These are phyloP conservation scores for Luffa acutangula DNA, from an alignment of 306 rosid genomes.

Conservation along the genomic window DNA sequence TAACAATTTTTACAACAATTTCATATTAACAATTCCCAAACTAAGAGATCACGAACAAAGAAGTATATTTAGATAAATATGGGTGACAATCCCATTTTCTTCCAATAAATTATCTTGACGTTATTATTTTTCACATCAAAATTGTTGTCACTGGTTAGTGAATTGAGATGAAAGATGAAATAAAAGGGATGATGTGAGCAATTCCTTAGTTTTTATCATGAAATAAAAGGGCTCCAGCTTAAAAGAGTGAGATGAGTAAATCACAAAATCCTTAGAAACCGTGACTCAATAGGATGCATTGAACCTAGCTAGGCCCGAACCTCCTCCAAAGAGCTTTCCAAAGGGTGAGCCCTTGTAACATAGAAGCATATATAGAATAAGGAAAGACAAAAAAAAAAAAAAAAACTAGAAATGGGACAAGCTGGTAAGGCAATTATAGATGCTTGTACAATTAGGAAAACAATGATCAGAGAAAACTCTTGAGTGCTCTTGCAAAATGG, in stretches of 20 bases:
- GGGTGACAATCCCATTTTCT: neutral
- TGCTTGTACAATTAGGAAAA: neutral
- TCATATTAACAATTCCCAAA: conserved; percentile 1
- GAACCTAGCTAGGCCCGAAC: neutral
- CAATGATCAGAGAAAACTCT: neutral
- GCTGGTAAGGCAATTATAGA: neutral
- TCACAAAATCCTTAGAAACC: no score
- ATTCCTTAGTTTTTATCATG: no score
- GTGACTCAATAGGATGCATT: no score
- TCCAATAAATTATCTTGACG: neutral
- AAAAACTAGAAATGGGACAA: neutral
- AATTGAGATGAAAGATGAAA: neutral
- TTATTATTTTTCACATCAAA: neutral
- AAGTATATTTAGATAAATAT: neutral
- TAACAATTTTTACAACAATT: neutral
- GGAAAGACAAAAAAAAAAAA: neutral
- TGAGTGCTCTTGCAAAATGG: neutral
- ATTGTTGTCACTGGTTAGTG: neutral
- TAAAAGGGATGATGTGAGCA: neutral
- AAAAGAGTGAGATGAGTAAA: no score
- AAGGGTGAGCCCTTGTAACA: no score
- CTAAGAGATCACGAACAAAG: neutral
- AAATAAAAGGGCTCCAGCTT: no score
- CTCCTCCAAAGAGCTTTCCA: no score
- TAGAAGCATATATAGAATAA: neutral